Evolutionary conservation across 805 yeast genomes (phyloP).

Genomic region (Clavispora asparagi): DNA sequence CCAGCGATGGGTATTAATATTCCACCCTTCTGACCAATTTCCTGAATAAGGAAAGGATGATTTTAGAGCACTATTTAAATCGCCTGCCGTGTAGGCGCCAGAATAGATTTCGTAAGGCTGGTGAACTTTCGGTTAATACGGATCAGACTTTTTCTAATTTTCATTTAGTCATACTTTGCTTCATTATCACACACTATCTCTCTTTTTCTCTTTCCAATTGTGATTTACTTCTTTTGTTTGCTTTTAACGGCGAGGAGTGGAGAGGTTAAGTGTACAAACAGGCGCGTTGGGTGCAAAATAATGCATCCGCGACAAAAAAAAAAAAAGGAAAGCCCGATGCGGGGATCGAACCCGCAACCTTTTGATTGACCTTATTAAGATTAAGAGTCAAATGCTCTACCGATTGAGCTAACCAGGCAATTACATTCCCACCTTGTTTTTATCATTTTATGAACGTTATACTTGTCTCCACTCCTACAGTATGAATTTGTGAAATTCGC

Average conservation of each 20-base stretch:
- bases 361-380: slow-evolving; percentile 23
- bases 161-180: background rate
- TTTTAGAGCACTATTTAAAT: background rate
- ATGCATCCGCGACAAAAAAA: background rate
- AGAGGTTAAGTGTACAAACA: background rate
- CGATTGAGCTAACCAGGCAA: slow-evolving; percentile 24
- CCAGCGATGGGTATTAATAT: background rate
- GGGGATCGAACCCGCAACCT: slow-evolving; percentile 22
- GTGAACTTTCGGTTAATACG: background rate
- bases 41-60: background rate
- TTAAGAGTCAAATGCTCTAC: slow-evolving; percentile 31
- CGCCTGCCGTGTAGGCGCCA: background rate
- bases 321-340: slow-evolving; percentile 2
- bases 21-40: background rate
- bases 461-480: too few species aligned
- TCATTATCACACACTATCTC: background rate
- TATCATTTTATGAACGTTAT: too few species aligned
- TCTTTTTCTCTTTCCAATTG: too few species aligned
- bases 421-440: too few species aligned
- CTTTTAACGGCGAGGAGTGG: background rate
- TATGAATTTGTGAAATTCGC: too few species aligned
- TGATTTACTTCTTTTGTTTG: background rate
- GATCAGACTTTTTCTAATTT: too few species aligned
- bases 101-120: background rate
- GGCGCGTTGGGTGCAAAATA: background rate